Base-by-base conservation (phyloP, 2,329 filamentous ascomycete genomes). In the Arthrobotrys sinensis region DNA sequence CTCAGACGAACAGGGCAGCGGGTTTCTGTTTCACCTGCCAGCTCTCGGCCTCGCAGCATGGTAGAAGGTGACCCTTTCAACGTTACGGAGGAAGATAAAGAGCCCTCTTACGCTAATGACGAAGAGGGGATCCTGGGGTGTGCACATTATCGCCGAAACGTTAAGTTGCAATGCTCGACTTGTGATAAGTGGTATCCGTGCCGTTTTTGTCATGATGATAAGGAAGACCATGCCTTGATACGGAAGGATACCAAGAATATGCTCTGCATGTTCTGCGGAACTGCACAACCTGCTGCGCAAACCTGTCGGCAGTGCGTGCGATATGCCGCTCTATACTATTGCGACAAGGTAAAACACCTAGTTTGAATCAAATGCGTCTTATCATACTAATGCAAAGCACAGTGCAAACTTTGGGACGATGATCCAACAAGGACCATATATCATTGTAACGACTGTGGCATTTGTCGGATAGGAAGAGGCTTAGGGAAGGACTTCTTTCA, bases 401-500 rank as follows among this genome's bases (percentile, higher is more conserved):
- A 82, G 69, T 99, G 96, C 87, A 97, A 97, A 85, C 88, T 99
- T 1, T 99, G 96, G 96, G 95, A 98, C 82, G 94, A 98, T 82
- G 93, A 97, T 81, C 89, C 90, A 68, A 91, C 90, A 80, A 97
- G 96, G 84, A 92, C 91, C 80, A 97, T 98, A 72, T 99, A 99
- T 83, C 96, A 99, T 83, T 99, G 96, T 84, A 89, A 91, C 82
- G 96, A 98, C 82, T 99, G 96, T 84, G 96, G 96, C 3, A 97
- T 99, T 79, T 99, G 96, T 83, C 89, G 96, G 75, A 91, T 94
- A 72, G 96, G 96, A 0, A 90, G 93, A 83, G 96, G 96, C 0
- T 86, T 99, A 34, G 95, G 96, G 3, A 98, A 97, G 83, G 96
- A 99, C 83, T 99, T 97, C 83, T 94, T 96, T 82, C 96, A 99